Conservation (phyloP, 441 rosid species). For the Aquilaria agallochum region DNA sequence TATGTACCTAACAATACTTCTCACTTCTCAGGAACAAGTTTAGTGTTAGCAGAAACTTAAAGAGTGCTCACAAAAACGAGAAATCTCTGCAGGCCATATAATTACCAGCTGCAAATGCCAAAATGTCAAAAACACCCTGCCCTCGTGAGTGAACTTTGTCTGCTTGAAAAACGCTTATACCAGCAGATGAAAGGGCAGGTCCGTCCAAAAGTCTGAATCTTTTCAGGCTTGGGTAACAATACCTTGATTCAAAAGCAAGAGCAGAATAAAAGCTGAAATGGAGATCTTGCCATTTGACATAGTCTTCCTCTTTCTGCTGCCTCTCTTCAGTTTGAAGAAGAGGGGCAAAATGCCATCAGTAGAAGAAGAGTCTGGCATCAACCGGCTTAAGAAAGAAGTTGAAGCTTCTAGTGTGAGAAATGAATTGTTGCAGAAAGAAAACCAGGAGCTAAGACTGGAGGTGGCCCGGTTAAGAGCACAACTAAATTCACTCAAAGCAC, state of each 20-base stretch:
- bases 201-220: constrained; percentile 13
- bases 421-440: constrained; percentile 71
- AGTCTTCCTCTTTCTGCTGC: constrained; percentile 15
- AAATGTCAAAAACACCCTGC: constrained; percentile 19
- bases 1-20: constrained; percentile 42
- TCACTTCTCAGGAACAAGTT: constrained; percentile 15
- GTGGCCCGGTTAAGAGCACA: constrained; percentile 61
- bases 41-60: constrained; percentile 4
- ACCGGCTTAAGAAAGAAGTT: constrained; percentile 54
- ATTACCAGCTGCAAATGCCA: not conserved
- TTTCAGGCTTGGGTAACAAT: constrained; percentile 35
- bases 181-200: constrained; percentile 17
- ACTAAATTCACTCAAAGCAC: constrained; percentile 66
- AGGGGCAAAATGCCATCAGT: constrained; percentile 35
- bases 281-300: constrained; percentile 15
- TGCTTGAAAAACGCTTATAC: constrained; percentile 20
- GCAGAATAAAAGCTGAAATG: constrained; percentile 21
- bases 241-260: constrained; percentile 44
- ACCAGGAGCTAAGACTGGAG: constrained; percentile 67
- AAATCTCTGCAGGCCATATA: constrained; percentile 9
- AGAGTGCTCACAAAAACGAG: constrained; percentile 18
- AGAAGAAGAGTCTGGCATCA: constrained; percentile 49
- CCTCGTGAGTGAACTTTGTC: not conserved
- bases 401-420: constrained; percentile 51
- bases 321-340: constrained; percentile 18